These are phyloP conservation scores for Penicillium sp. DNA, from an alignment of 2,329 filamentous ascomycete species.

Conservation along the genomic window DNA sequence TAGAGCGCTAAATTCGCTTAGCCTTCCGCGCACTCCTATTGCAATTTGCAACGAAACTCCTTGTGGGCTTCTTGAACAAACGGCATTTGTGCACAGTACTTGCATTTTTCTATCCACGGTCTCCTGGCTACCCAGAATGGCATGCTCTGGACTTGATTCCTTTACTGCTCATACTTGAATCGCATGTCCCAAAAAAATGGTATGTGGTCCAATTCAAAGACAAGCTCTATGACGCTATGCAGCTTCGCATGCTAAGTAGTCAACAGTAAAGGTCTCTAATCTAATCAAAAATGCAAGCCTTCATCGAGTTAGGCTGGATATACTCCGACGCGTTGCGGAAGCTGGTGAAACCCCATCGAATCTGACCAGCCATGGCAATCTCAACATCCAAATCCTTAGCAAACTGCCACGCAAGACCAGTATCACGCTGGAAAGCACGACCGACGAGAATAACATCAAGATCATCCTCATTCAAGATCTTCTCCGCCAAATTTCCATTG, in stretches of 20 bases:
- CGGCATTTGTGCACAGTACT: too few relatives aligned
- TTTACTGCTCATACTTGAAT: too few relatives aligned
- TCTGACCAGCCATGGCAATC: slow-evolving; percentile 32
- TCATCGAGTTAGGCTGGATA: slow-evolving; percentile 26
- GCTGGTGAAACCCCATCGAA: slow-evolving; percentile 32
- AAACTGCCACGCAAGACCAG: slow-evolving; percentile 26
- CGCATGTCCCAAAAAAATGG: too few relatives aligned
- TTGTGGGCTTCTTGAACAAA: too few relatives aligned
- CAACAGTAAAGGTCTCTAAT: slow-evolving; percentile 11
- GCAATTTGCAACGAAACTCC: too few relatives aligned
- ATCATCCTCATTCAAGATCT: slow-evolving; percentile 51
- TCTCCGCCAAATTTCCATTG: slow-evolving; percentile 63
- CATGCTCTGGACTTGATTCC: too few relatives aligned
- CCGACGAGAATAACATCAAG: slow-evolving; percentile 64
- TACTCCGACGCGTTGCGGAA: slow-evolving; percentile 29
- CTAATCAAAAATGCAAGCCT: slow-evolving; percentile 29
- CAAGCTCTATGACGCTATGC: slow-evolving; percentile 1
- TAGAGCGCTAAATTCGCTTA: too few relatives aligned
- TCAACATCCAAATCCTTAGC: slow-evolving; percentile 31
- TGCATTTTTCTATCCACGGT: too few relatives aligned
- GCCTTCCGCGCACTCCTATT: too few relatives aligned
- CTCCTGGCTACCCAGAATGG: too few relatives aligned
- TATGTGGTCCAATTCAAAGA: neutral
- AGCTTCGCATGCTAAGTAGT: neutral
- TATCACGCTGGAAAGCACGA: slow-evolving; percentile 28